These are phyloP conservation scores for Fusarium chlamydosporum DNA, from an alignment of 2,329 filamentous ascomycete genomes.

Conservation along the genomic window DNA sequence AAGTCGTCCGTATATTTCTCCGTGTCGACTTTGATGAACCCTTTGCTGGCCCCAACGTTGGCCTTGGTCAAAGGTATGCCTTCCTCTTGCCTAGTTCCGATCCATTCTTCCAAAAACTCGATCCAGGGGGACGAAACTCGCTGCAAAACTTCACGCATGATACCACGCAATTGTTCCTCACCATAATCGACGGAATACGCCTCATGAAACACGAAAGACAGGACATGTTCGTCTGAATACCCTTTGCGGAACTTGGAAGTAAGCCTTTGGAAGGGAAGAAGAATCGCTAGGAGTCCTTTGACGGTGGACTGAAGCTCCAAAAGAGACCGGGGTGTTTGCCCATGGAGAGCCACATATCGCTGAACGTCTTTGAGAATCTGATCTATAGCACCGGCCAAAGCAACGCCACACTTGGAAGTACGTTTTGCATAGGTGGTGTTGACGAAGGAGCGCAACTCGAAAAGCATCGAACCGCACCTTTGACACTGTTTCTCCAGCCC, in stretches of 20 bases:
- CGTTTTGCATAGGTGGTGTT: conserved; percentile 62
- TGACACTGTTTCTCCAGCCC: conserved; percentile 64
- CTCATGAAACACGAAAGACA: conserved; percentile 73
- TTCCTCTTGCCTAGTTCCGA: conserved; percentile 74
- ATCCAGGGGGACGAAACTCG: conserved; percentile 76
- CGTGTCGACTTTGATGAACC: conserved; percentile 72
- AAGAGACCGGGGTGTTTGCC: conserved; percentile 61
- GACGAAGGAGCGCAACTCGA: conserved; percentile 63
- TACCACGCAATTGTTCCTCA: conserved; percentile 70
- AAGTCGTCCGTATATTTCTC: conserved; percentile 70
- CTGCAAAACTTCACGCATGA: conserved; percentile 76
- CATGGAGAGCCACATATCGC: conserved; percentile 62
- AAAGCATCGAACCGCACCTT: conserved; percentile 63
- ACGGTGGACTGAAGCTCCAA: conserved; percentile 67
- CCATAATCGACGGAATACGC: conserved; percentile 75
- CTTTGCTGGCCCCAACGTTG: conserved; percentile 61
- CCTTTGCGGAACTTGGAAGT: conserved; percentile 62
- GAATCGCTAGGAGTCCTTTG: conserved; percentile 62
- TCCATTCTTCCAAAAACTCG: conserved; percentile 78
- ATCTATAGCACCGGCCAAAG: conserved; percentile 65
- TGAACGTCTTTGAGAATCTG: conserved; percentile 65
- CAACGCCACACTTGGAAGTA: conserved; percentile 63
- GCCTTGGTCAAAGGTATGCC: conserved; percentile 67
- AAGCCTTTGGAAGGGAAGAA: conserved; percentile 67
- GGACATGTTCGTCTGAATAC: conserved; percentile 70